Percentiles rank a stretch among this genome's conserved stretches.
Evolutionary conservation across 805 yeast species (phyloP).

Genomic region (Candida tammaniensis): DNA sequence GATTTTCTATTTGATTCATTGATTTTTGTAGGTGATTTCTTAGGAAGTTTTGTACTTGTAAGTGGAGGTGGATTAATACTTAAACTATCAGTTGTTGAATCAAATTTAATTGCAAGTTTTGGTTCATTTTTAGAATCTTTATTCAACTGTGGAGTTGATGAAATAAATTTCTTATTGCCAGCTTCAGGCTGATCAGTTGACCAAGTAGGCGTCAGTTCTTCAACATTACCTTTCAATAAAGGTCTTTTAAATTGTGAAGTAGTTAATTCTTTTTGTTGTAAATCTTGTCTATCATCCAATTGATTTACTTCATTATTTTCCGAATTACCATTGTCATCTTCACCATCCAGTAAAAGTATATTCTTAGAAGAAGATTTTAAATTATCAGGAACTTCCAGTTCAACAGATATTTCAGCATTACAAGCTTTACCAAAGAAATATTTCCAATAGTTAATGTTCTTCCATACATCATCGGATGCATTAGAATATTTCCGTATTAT

Average conservation of each 20-base stretch:
- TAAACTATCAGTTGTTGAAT: conserved; percentile 24
- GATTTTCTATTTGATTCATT: conserved; percentile 31
- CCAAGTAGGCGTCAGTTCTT: conserved; percentile 36
- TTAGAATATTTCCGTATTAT: conserved; percentile 57
- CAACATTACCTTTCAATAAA: conserved; percentile 16
- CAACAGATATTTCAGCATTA: conserved; percentile 11
- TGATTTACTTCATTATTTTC: background rate
- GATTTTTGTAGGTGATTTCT: conserved; percentile 2
- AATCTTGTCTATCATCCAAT: background rate
- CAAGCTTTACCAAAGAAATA: conserved; percentile 68
- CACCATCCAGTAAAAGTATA: conserved; percentile 18
- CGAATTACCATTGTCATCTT: conserved; percentile 7
- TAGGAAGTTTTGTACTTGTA: conserved; percentile 7
- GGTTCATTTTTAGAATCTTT: conserved; percentile 5
- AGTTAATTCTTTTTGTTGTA: background rate
- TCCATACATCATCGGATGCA: conserved; percentile 60
- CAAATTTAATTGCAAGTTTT: conserved; percentile 12
- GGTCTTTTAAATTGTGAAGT: conserved; percentile 18
- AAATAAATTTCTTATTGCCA: conserved; percentile 3
- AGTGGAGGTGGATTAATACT: conserved; percentile 21
- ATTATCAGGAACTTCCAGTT: background rate
- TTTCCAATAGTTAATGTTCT: conserved; percentile 71
- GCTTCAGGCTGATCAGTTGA: conserved; percentile 23
- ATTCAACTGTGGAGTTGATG: conserved; percentile 11
- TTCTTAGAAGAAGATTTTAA: conserved; percentile 7